Evolutionary conservation across 768 basidiomycete species (phyloP).

Genomic region (Kwoniella pini): DNA sequence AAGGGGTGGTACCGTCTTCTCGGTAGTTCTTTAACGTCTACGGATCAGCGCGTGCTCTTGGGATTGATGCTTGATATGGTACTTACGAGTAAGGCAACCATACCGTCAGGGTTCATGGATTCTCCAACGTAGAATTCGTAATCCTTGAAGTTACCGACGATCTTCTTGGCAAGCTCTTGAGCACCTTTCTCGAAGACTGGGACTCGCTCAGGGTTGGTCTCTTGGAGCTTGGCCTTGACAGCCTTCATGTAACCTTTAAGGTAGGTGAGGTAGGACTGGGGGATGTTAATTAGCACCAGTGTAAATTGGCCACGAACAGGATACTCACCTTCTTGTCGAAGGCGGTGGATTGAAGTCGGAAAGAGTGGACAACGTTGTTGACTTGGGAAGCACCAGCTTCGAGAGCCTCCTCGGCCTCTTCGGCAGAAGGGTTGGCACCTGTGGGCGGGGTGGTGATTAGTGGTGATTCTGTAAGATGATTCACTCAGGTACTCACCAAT

Average conservation of each 20-base stretch:
- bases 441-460: neutral
- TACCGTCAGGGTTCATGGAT: constrained; percentile 73
- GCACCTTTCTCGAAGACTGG: constrained; percentile 81
- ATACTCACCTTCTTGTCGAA: constrained; percentile 79
- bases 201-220: constrained; percentile 65
- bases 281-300: neutral
- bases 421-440: constrained; percentile 92
- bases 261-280: constrained; percentile 65
- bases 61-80: neutral
- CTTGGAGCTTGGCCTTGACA: constrained; percentile 67
- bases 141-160: constrained; percentile 86
- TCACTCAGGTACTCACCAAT: constrained; percentile 66
- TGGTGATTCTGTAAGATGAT: neutral
- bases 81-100: constrained; percentile 77
- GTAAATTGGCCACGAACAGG: neutral
- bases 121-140: constrained; percentile 72
- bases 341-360: constrained; percentile 75
- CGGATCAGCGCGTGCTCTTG: neutral
- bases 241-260: constrained; percentile 97
- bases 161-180: constrained; percentile 75
- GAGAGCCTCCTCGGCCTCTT: constrained; percentile 77
- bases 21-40: constrained; percentile 68
- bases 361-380: constrained; percentile 89
- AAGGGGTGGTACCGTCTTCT: constrained; percentile 64
- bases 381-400: constrained; percentile 75